Evolutionary conservation across 805 yeast genomes (phyloP).

Genomic region (Nakazawaea ambrosiae): DNA sequence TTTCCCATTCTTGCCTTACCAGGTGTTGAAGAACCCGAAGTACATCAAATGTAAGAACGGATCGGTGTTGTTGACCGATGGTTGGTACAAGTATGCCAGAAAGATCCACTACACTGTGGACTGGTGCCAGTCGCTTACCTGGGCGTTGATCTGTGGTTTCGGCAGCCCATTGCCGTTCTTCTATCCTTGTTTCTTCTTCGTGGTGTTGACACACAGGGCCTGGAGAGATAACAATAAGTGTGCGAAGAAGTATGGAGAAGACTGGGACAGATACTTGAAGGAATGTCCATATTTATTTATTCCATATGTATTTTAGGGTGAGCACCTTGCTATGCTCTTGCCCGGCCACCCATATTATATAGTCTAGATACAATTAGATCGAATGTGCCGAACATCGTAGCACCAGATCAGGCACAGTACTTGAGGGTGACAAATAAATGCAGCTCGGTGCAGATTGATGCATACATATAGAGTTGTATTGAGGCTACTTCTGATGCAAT

Average conservation of each 20-base stretch:
- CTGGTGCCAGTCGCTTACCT: constrained; percentile 75
- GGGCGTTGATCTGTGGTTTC: constrained; percentile 91
- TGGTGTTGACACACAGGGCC: constrained; percentile 85
- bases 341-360: too few species aligned
- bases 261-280: constrained; percentile 82
- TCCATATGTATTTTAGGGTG: constrained; percentile 69
- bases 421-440: too few species aligned
- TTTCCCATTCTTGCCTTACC: constrained; percentile 89
- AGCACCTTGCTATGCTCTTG: too few species aligned
- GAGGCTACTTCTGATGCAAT: too few species aligned
- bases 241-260: constrained; percentile 82
- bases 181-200: constrained; percentile 84
- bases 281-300: constrained; percentile 90
- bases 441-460: too few species aligned
- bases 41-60: constrained; percentile 85
- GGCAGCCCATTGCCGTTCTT: constrained; percentile 91
- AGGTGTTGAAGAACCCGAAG: constrained; percentile 73
- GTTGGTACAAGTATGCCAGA: constrained; percentile 92
- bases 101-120: constrained; percentile 95
- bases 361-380: too few species aligned
- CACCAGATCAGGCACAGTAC: too few species aligned
- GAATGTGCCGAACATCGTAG: too few species aligned
- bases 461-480: too few species aligned
- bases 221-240: constrained; percentile 83
- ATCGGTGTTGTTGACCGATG: constrained; percentile 77